phyloP scores from a whole-genome alignment of 306 rosid species.

The Fagus crenata region DNA sequence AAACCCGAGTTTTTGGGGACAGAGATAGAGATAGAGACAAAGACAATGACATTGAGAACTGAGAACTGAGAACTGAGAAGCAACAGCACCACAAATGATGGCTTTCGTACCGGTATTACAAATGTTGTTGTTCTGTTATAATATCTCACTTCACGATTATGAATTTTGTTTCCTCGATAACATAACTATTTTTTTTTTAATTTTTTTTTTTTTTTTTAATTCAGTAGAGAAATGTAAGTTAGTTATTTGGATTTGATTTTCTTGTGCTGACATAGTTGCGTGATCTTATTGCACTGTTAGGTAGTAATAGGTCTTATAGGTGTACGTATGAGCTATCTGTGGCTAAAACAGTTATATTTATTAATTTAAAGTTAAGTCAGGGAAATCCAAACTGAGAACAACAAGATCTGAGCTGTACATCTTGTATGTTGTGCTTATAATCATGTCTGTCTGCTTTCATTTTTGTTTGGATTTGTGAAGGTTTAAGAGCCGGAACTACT shows the following conservation, averaged over 20 bases:
- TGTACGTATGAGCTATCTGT: neutral
- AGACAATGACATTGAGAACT: neutral
- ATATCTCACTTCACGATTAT: no score
- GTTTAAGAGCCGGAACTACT: neutral
- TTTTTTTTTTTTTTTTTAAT: no score
- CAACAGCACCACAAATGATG: neutral
- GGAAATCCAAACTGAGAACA: constrained; percentile 21
- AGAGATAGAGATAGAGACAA: neutral
- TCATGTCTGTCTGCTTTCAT: neutral
- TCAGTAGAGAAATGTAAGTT: neutral
- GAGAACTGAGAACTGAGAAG: neutral
- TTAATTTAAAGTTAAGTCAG: neutral
- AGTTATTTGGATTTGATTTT: constrained; percentile 13
- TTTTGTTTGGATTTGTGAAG: neutral
- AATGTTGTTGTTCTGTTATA: no score
- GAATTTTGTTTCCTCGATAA: no score
- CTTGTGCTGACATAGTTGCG: constrained; percentile 20
- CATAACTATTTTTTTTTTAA: no score
- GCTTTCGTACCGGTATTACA: neutral
- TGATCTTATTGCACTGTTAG: constrained; percentile 34
- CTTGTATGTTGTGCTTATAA: neutral
- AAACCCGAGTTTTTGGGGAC: neutral
- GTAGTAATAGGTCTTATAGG: neutral
- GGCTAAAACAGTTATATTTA: no score
- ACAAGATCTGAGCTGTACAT: neutral